Evolutionary conservation across 441 rosid species (phyloP).

Genomic region (Aleurites moluccanus): DNA sequence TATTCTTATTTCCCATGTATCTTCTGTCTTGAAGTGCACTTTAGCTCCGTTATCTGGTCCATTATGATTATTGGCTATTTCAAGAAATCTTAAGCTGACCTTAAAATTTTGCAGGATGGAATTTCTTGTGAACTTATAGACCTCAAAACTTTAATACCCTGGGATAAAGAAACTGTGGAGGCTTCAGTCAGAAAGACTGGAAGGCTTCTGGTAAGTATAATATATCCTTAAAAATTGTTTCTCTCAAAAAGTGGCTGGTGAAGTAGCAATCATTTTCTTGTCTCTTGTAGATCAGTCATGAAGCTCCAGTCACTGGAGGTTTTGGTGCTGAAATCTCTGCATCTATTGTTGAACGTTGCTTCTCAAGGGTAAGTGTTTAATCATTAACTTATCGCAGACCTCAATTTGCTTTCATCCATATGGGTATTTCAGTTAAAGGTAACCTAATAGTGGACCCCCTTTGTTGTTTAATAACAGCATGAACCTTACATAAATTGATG

Average conservation of each 20-base stretch:
- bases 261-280: constrained; percentile 17
- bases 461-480: not conserved
- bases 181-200: constrained; percentile 87
- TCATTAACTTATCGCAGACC: not conserved
- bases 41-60: not conserved
- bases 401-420: not conserved
- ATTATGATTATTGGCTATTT: not conserved
- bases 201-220: constrained; percentile 66
- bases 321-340: constrained; percentile 98
- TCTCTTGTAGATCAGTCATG: constrained; percentile 79
- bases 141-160: constrained; percentile 81
- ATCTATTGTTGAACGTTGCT: constrained; percentile 78
- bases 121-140: constrained; percentile 93
- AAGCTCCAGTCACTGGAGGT: constrained; percentile 94
- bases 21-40: not conserved
- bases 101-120: constrained; percentile 62
- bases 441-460: not conserved
- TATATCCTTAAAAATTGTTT: not conserved
- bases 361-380: constrained; percentile 57
- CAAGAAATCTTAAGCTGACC: not conserved
- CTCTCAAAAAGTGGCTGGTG: constrained; percentile 6
- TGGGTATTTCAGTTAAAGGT: not conserved
- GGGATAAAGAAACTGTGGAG: constrained; percentile 94
- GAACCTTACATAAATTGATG: not conserved
- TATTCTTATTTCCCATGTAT: not conserved